Conservation (phyloP, 1,139 yeast genomes). For the Pichia kudriavzevii region DNA sequence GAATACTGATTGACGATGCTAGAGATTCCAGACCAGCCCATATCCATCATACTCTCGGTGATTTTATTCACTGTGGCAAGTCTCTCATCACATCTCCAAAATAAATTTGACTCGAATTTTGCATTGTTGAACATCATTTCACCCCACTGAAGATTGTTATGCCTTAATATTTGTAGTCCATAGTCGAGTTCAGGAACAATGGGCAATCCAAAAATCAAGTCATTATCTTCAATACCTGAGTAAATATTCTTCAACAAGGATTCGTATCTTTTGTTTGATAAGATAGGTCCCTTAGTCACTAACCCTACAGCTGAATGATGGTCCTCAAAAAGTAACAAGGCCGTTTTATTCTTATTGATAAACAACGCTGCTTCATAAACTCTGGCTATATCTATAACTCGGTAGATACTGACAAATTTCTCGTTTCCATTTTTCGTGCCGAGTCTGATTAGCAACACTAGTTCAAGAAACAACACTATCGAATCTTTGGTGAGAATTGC, state of each 20-base stretch:
- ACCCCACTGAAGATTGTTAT: slow-evolving; percentile 31
- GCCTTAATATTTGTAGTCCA: slow-evolving; percentile 38
- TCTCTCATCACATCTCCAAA: slow-evolving; percentile 8
- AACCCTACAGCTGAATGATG: slow-evolving; percentile 19
- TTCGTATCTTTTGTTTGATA: slow-evolving; percentile 13
- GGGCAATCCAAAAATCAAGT: slow-evolving; percentile 57
- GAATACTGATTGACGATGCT: slow-evolving; percentile 23
- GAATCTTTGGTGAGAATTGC: slow-evolving; percentile 18
- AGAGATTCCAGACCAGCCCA: slow-evolving; percentile 46
- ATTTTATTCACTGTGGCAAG: slow-evolving; percentile 20
- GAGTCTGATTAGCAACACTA: slow-evolving; percentile 38
- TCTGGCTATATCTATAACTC: slow-evolving; percentile 28
- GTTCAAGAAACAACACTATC: slow-evolving; percentile 31
- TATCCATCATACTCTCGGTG: slow-evolving; percentile 34
- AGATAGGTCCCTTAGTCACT: slow-evolving; percentile 10
- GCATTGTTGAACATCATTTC: slow-evolving; percentile 52
- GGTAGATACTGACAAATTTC: slow-evolving; percentile 33
- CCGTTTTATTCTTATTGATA: slow-evolving; percentile 36
- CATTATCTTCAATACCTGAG: slow-evolving; percentile 48
- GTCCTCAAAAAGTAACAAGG: slow-evolving; percentile 54
- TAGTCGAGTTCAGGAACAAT: slow-evolving; percentile 44
- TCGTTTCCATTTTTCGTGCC: slow-evolving; percentile 33
- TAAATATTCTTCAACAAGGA: slow-evolving; percentile 35
- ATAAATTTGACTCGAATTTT: slow-evolving; percentile 39
- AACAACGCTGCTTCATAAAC: slow-evolving; percentile 34